phyloP scores from a whole-genome alignment of 1,284 basidiomycete species.

The Meira miltonrushii region DNA sequence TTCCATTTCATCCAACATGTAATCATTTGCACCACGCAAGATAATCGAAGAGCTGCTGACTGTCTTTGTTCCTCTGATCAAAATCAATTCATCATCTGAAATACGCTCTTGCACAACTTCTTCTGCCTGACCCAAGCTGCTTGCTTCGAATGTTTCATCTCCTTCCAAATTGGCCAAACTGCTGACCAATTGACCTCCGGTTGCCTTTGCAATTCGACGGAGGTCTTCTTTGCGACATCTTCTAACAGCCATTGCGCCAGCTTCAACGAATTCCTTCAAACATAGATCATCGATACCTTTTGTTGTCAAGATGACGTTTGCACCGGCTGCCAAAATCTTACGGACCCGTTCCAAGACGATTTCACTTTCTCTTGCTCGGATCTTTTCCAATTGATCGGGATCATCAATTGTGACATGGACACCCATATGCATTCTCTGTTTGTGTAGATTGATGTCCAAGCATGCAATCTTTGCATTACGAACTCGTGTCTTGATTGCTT shows the following conservation, averaged over 20 bases:
- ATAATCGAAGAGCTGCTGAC: slow-evolving; percentile 90
- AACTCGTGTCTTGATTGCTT: slow-evolving; percentile 98
- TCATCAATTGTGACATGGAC: slow-evolving; percentile 97
- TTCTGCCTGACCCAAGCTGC: slow-evolving; percentile 81
- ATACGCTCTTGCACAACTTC: slow-evolving; percentile 96
- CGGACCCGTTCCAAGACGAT: slow-evolving; percentile 93
- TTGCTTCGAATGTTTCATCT: slow-evolving; percentile 93
- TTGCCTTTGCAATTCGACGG: slow-evolving; percentile 92
- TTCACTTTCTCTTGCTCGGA: slow-evolving; percentile 87
- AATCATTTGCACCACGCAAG: slow-evolving; percentile 95
- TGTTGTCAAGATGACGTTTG: slow-evolving; percentile 94
- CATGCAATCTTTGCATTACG: slow-evolving; percentile 93
- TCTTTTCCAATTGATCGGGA: slow-evolving; percentile 92
- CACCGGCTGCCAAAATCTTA: slow-evolving; percentile 91
- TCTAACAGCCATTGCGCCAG: slow-evolving; percentile 96
- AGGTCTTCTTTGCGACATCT: slow-evolving; percentile 97
- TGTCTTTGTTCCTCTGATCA: slow-evolving; percentile 95
- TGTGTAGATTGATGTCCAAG: slow-evolving; percentile 95
- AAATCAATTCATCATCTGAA: slow-evolving; percentile 95
- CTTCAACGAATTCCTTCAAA: slow-evolving; percentile 98
- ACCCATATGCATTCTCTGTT: slow-evolving; percentile 94
- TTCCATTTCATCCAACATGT: slow-evolving; percentile 99
- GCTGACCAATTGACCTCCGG: slow-evolving; percentile 86
- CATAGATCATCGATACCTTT: slow-evolving; percentile 99
- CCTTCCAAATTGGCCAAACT: slow-evolving; percentile 95